Evolutionary conservation across 352 stramenopile genomes (phyloP), one percentile per base, ranked within the genome.

Genomic region (Globisporangium rhizosaccharum): DNA sequence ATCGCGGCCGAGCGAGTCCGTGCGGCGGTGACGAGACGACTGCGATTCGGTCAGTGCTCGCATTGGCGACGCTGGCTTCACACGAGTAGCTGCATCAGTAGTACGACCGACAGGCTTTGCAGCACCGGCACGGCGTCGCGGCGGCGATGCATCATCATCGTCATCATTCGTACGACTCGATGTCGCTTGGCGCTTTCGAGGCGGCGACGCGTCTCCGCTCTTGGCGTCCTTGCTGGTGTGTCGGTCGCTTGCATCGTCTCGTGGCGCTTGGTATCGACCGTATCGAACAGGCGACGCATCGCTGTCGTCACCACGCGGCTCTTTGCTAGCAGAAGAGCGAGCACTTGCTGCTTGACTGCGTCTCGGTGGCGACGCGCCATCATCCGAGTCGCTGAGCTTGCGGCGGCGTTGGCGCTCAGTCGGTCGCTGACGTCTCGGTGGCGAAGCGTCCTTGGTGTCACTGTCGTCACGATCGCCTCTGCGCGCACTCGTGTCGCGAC

Each of bases 221-320:
- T 36, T 8, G 18, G 56, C 59, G 46, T 47, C 33, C 23, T 7
- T 48, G 26, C 23, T 68, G 55, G 42, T 54, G 52, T 42, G 12
- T 51, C 4, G 37, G 15, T 48, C 63, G 17, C 17, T 65, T 25
- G 42, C 51, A 51, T 55, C 10, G 42, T 18, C 6, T 30, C 14
- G 41, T 23, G 33, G 15, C 17, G 63, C 54, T 41, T 42, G 46
- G 15, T 20, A 12, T 6, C 45, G n/a, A 20, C 2, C 54, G 44
- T 59, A 57, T 50, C 70, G 67, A 18, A 49, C 20, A 41, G 71
- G 68, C n/a, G 70, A 83, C 1, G 50, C 44, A 51, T 82, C 66
- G 37, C 55, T 61, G 18, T 65, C 57, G n/a, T 60, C 62, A 4
- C 44, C 45, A 36, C 30, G 30, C 30, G 30, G 9, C 30, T 46